phyloP scores from a whole-genome alignment of 1,284 basidiomycete genomes.

The Leccinum solheimii region DNA sequence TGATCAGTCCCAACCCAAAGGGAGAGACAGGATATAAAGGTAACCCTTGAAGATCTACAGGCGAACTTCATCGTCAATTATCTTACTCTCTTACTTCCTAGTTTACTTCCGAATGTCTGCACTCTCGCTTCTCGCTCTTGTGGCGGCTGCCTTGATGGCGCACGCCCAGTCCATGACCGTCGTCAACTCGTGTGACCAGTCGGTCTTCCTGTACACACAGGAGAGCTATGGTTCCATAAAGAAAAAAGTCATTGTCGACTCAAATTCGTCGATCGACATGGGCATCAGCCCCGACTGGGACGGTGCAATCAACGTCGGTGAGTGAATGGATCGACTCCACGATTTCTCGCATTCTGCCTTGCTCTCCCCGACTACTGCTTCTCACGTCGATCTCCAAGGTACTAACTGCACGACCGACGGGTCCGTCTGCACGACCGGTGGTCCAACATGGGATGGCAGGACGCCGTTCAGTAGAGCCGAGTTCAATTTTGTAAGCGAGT shows the following conservation, averaged over 20 bases:
- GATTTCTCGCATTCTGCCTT: neutral
- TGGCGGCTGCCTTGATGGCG: slow-evolving; percentile 5
- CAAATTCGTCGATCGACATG: slow-evolving; percentile 12
- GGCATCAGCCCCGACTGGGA: slow-evolving; percentile 26
- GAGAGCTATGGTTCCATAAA: slow-evolving; percentile 20
- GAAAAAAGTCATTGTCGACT: slow-evolving; percentile 19
- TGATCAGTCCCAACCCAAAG: neutral
- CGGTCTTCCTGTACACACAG: slow-evolving; percentile 25
- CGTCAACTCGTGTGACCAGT: slow-evolving; percentile 14
- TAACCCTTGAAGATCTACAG: neutral
- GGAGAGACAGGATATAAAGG: neutral
- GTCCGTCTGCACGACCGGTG: slow-evolving; percentile 25
- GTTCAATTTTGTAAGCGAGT: slow-evolving; percentile 19
- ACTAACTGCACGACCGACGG: slow-evolving; percentile 23
- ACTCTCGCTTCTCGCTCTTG: slow-evolving; percentile 14
- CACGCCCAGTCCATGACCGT: slow-evolving; percentile 2
- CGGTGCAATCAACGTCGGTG: slow-evolving; percentile 25
- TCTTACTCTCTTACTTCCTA: neutral
- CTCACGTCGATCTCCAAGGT: slow-evolving; percentile 9
- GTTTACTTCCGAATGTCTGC: slow-evolving; percentile 5
- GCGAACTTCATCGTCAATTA: neutral
- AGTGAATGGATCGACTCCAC: slow-evolving; percentile 1
- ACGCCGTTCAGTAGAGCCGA: slow-evolving; percentile 30
- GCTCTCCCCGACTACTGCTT: neutral
- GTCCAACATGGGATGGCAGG: slow-evolving; percentile 25